These are phyloP conservation scores for Helotiales sp. DNA, from an alignment of 2,329 filamentous ascomycete genomes.

Conservation along the genomic window DNA sequence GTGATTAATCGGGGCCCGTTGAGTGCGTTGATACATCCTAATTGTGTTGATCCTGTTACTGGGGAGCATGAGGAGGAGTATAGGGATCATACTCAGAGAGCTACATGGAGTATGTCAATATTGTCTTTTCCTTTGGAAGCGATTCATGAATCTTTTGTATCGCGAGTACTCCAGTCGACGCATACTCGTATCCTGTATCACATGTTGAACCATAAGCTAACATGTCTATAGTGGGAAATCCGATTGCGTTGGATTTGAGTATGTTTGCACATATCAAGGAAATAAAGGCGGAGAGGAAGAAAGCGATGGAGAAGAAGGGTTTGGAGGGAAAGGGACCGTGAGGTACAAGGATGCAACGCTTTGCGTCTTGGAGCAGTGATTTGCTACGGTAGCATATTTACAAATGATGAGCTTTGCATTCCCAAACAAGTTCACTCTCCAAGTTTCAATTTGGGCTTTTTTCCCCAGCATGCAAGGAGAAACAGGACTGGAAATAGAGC, in stretches of 20 bases:
- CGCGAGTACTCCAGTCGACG: too few species aligned
- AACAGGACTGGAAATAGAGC: too few species aligned
- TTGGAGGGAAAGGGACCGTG: neutral
- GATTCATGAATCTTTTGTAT: too few species aligned
- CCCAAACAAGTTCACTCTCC: too few species aligned
- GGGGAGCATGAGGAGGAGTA: slow-evolving; percentile 34
- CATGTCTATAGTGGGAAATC: too few species aligned
- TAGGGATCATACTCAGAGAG: slow-evolving; percentile 53
- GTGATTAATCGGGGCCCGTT: slow-evolving; percentile 79
- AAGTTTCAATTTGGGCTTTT: neutral
- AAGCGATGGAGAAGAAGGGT: neutral
- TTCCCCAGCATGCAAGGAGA: neutral
- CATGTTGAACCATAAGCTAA: too few species aligned
- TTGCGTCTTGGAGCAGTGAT: neutral
- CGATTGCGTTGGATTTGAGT: slow-evolving; percentile 58
- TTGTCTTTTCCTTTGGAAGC: too few species aligned
- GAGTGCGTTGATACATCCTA: slow-evolving; percentile 79
- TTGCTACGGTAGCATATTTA: neutral
- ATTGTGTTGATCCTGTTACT: slow-evolving; percentile 63
- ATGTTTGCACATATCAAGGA: slow-evolving; percentile 42
- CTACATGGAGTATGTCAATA: too few species aligned
- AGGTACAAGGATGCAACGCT: neutral
- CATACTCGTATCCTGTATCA: too few species aligned
- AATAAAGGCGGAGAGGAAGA: slow-evolving; percentile 3
- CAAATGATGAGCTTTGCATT: neutral